phyloP scores from a whole-genome alignment of 2,329 filamentous ascomycete species.

The Podosphaera fusca region DNA sequence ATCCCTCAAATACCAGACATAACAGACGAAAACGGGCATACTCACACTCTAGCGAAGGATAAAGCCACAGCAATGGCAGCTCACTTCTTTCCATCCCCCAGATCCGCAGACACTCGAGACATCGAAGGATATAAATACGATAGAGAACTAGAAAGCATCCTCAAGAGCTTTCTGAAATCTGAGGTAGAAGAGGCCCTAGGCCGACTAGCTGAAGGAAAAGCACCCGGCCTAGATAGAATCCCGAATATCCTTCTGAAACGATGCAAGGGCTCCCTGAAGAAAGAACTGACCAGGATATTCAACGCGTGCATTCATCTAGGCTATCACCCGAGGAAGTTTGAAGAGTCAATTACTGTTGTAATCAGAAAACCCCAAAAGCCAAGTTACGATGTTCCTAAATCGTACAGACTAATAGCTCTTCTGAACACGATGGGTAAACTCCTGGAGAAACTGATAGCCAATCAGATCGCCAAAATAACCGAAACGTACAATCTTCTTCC shows the following conservation, averaged over 20 bases:
- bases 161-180: not conserved
- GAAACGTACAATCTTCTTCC: not conserved
- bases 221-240: not conserved
- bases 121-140: not conserved
- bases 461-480: not conserved
- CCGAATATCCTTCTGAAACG: not conserved
- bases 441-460: no score
- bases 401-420: not conserved
- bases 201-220: not conserved
- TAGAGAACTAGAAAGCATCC: not conserved
- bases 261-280: not conserved
- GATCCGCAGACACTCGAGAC: not conserved
- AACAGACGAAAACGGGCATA: not conserved
- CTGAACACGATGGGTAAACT: not conserved
- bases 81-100: not conserved
- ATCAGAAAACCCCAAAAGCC: not conserved
- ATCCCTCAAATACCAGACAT: not conserved
- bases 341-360: not conserved
- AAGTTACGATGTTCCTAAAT: not conserved
- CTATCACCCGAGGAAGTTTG: not conserved
- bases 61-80: not conserved
- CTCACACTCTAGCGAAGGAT: not conserved
- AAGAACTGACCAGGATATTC: not conserved
- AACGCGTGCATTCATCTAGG: no score
- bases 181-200: not conserved